Evolutionary conservation across 169 alveolate genomes (phyloP), one percentile per base, ranked within the genome.

Genomic region (Toxoplasma gondii): DNA sequence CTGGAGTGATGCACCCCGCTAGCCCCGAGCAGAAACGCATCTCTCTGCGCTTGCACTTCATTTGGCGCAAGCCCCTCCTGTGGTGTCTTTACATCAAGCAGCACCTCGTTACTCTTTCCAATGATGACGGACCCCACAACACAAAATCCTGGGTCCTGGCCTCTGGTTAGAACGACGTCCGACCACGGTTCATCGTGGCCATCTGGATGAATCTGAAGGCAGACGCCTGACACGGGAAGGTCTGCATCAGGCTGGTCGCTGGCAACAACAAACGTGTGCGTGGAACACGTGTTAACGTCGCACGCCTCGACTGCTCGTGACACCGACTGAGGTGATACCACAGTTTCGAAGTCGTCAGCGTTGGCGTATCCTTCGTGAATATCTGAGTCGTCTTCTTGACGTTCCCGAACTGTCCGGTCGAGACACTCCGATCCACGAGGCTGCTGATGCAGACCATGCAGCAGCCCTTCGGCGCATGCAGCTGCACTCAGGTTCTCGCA

Each of bases 101-200:
- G 58, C 58, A 49, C 22, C 58, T 49, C 34, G 36, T 64, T 64
- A 29, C 36, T 29, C 78, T 19, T 64, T 29, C 78, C 78, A 19
- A 64, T 29, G 36, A 64, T 44, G 45, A 34, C 43, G 44, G 87
- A 78, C 31, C 87, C 53, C 29, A 78, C 87, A 34, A 78, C 87
- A 34, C 45, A 78, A 0, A 19, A 7, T 0, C 45, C 43, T 39
- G 87, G 87, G 34, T 78, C 87, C 53, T 34, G 45, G 53, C 87
- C 87, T 78, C 87, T 78, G 45, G 53, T 78, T 39, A 78, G 45
- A n/a, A 39, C 87, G 45, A 78, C 34, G 24, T 78, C 87, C 53
- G 87, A 78, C 87, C 87, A 78, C 16, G 87, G 45, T 19, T n/a
- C 87, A 22, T 78, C 87, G 31, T 78, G 87, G 87, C 5, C 44